phyloP scores from a whole-genome alignment of 2,329 filamentous ascomycete species.

The Periglandula ipomoeae region DNA sequence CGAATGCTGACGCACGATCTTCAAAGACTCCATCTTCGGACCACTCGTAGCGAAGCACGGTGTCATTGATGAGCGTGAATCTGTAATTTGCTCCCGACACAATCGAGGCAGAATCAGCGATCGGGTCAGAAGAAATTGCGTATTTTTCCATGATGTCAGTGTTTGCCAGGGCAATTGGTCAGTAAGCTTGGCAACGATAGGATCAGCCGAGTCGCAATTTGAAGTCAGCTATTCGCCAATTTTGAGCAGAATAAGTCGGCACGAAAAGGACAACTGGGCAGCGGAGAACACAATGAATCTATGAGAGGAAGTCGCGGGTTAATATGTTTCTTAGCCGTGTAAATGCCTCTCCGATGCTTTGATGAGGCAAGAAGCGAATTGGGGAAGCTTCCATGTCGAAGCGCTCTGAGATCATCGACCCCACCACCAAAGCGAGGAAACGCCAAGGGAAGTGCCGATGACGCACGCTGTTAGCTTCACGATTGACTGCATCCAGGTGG shows the following conservation, averaged over 20 bases:
- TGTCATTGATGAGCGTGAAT: slow-evolving; percentile 49
- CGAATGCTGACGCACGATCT: slow-evolving; percentile 52
- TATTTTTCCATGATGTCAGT: slow-evolving; percentile 2
- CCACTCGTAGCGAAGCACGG: slow-evolving; percentile 53
- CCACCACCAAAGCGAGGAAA: too few species aligned
- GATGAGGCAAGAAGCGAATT: too few species aligned
- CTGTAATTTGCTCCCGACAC: slow-evolving; percentile 32
- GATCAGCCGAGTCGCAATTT: not conserved
- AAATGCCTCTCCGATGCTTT: too few species aligned
- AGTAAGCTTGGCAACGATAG: not conserved
- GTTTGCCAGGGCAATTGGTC: not conserved
- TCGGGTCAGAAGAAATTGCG: slow-evolving; percentile 4
- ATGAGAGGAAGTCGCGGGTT: too few species aligned
- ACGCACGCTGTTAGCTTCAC: too few species aligned
- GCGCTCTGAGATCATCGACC: too few species aligned
- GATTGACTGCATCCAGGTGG: not conserved
- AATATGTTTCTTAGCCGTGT: too few species aligned
- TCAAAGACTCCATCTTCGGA: slow-evolving; percentile 49
- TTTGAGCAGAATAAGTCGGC: too few species aligned
- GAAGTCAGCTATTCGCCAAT: too few species aligned
- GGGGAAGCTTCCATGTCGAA: too few species aligned
- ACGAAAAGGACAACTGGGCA: too few species aligned
- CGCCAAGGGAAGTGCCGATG: not conserved
- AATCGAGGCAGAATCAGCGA: slow-evolving; percentile 3
- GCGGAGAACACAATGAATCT: too few species aligned